Evolutionary conservation across 176 grass and related monocot genomes (phyloP).

Genomic region (Oryza coarctata): DNA sequence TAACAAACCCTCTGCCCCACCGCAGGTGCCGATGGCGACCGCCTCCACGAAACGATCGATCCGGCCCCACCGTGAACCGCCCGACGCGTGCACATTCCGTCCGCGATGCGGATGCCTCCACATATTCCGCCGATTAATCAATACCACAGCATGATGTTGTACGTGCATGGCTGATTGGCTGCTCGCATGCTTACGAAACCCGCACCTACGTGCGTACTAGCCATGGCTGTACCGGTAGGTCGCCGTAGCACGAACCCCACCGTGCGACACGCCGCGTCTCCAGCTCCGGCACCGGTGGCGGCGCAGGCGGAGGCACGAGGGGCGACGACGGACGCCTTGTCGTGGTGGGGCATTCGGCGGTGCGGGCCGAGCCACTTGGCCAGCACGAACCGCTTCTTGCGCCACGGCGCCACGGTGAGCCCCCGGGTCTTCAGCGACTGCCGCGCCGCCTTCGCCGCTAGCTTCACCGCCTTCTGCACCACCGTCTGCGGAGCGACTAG

Average conservation of each 20-base stretch:
- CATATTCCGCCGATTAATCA: neutral
- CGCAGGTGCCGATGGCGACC: too few species aligned
- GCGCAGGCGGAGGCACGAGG: neutral
- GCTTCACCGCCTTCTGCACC: neutral
- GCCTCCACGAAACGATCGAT: neutral
- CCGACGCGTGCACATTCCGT: neutral
- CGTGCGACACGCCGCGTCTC: neutral
- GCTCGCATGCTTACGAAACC: neutral
- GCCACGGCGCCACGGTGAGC: slow-evolving; percentile 29
- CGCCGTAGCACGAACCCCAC: neutral
- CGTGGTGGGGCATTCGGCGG: neutral
- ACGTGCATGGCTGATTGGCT: neutral
- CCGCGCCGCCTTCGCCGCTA: neutral
- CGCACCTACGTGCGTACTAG: neutral
- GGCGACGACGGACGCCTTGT: too few species aligned
- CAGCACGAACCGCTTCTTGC: slow-evolving; percentile 9
- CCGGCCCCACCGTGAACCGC: neutral
- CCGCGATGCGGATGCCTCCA: too few species aligned
- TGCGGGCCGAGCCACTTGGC: slow-evolving; percentile 33
- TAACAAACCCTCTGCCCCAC: too few species aligned
- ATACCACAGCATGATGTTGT: neutral
- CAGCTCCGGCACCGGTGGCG: neutral
- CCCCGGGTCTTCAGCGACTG: slow-evolving; percentile 18
- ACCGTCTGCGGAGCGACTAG: slow-evolving; percentile 10
- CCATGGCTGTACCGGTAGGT: neutral